phyloP scores from a whole-genome alignment of 2,329 filamentous ascomycete species.

The Aureobasidium sp. region DNA sequence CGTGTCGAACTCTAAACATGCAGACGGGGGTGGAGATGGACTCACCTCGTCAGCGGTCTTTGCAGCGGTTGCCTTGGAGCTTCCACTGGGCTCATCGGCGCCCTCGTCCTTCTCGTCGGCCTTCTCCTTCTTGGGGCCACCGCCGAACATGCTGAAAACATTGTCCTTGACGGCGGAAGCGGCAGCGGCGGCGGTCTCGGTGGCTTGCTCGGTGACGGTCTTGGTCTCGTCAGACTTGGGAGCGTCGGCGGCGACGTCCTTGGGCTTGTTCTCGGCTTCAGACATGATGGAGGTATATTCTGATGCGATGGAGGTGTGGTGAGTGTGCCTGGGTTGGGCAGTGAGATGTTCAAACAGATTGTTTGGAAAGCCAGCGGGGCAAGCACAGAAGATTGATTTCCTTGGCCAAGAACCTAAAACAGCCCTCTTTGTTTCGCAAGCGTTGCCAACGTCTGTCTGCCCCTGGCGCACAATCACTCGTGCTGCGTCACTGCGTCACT shows the following conservation, averaged over 20 bases:
- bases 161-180: constrained; percentile 41
- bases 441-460: constrained; percentile 2
- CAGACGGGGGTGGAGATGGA: not conserved
- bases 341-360: not conserved
- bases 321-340: not conserved
- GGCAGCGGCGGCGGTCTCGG: constrained; percentile 29
- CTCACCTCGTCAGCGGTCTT: constrained; percentile 61
- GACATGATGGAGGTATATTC: not conserved
- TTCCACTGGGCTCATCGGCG: constrained; percentile 79
- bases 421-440: not conserved
- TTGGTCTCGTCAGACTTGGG: constrained; percentile 9
- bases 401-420: not conserved
- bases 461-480: not conserved
- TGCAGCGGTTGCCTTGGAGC: constrained; percentile 49
- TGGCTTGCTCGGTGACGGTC: constrained; percentile 17
- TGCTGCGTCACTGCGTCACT: not conserved
- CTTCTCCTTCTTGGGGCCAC: constrained; percentile 93
- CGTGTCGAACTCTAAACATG: not conserved
- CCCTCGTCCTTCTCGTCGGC: constrained; percentile 68
- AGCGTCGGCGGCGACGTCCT: constrained; percentile 5
- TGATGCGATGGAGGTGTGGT: not conserved
- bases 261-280: constrained; percentile 14
- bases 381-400: not conserved
- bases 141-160: constrained; percentile 98
- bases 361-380: not conserved